A percentile compares a stretch with the other conserved stretches of the same genome.
These are phyloP conservation scores for Hirschfeldia incana DNA, from an alignment of 345 rosid genomes.

Conservation along the genomic window DNA sequence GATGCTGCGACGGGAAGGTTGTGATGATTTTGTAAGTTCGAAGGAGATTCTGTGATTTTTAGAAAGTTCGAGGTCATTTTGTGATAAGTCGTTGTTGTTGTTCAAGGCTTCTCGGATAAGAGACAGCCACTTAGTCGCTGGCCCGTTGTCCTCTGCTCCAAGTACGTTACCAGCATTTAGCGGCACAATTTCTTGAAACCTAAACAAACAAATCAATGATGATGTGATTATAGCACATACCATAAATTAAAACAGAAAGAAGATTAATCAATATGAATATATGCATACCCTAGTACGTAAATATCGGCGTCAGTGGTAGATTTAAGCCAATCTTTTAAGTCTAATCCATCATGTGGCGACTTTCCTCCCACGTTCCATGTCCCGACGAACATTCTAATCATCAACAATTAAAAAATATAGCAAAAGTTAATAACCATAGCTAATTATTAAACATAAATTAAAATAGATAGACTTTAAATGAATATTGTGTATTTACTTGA, in stretches of 20 bases:
- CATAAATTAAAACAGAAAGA: not conserved
- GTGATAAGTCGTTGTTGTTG: conserved; percentile 16
- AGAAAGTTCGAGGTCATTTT: conserved; percentile 15
- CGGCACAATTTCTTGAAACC: conserved; percentile 92
- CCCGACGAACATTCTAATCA: conserved; percentile 78
- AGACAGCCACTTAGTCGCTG: conserved; percentile 80
- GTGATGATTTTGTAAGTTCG: conserved; percentile 31
- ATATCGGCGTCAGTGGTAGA: conserved; percentile 64
- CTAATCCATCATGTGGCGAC: conserved; percentile 65
- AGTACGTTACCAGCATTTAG: conserved; percentile 81
- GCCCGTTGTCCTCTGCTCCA: conserved; percentile 75
- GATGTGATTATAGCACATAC: not conserved
- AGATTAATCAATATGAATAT: not conserved
- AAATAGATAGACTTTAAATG: not conserved
- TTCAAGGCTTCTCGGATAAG: conserved; percentile 70
- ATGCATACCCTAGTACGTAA: conserved; percentile 76
- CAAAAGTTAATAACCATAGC: conserved; percentile 15
- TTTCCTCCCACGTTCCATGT: conserved; percentile 96
- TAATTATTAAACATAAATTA: not conserved
- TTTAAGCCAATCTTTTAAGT: conserved; percentile 66
- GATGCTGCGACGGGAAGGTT: conserved; percentile 53
- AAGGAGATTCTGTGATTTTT: conserved; percentile 32
- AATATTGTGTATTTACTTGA: conserved; percentile 47
- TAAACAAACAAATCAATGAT: conserved; percentile 25
- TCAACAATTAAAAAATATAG: not conserved